Percentiles rank a stretch among this genome's conserved stretches.
Conservation (phyloP, 2,329 filamentous ascomycete genomes). For the Claviceps maximensis region DNA sequence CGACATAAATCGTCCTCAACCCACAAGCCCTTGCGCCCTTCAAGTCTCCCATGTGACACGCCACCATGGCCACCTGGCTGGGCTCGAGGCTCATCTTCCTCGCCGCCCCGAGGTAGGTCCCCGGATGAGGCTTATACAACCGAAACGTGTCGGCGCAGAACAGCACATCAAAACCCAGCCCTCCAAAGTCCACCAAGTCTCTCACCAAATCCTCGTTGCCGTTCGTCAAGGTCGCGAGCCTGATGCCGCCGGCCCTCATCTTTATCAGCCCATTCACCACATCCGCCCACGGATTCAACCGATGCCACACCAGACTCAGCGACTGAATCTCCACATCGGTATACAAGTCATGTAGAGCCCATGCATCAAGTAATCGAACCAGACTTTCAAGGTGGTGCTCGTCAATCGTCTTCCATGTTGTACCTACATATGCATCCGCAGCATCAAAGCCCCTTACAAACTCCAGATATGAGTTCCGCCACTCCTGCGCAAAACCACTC, state of each 20-base stretch:
- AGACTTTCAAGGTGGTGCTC: constrained; percentile 56
- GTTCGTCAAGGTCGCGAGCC: constrained; percentile 59
- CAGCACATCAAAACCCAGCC: constrained; percentile 48
- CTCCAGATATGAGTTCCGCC: constrained; percentile 48
- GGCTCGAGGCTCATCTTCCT: constrained; percentile 41
- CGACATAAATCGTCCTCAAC: constrained; percentile 60
- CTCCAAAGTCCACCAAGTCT: constrained; percentile 47
- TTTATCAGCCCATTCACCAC: constrained; percentile 39
- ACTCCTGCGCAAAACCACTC: constrained; percentile 53
- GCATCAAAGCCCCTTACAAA: constrained; percentile 44
- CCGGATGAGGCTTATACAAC: constrained; percentile 60
- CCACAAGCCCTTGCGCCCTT: constrained; percentile 51
- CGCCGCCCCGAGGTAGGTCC: constrained; percentile 56
- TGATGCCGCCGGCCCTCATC: constrained; percentile 34
- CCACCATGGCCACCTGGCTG: constrained; percentile 59
- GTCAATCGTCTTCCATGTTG: constrained; percentile 55
- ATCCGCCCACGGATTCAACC: constrained; percentile 57
- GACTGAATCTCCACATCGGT: constrained; percentile 46
- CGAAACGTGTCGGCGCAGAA: constrained; percentile 58
- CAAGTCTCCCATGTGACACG: constrained; percentile 60
- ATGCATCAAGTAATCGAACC: constrained; percentile 39
- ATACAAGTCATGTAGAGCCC: constrained; percentile 46
- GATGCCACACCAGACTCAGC: constrained; percentile 60
- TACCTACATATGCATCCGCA: constrained; percentile 20
- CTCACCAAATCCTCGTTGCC: constrained; percentile 54